A percentile compares a stretch with the other conserved stretches of the same genome.
phyloP scores from a whole-genome alignment of 331 rosid species.

The Acacia concinna region DNA sequence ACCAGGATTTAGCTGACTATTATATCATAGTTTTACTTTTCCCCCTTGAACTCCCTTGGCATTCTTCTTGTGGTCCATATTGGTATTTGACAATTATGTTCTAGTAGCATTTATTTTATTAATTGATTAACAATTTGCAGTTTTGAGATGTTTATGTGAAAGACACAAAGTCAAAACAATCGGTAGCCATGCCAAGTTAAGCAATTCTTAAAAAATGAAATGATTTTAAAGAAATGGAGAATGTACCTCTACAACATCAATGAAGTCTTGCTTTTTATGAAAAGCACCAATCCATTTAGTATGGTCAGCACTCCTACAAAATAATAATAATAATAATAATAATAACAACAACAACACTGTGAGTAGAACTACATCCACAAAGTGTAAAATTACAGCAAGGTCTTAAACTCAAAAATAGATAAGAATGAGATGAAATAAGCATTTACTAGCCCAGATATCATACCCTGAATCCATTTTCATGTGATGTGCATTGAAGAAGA shows the following conservation, averaged over 20 bases:
- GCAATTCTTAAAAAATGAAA: not conserved
- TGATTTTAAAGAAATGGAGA: constrained; percentile 19
- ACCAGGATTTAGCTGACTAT: not conserved
- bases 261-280: constrained; percentile 75
- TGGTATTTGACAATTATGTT: not conserved
- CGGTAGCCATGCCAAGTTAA: not conserved
- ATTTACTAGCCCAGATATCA: not conserved
- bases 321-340: not conserved
- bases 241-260: constrained; percentile 84
- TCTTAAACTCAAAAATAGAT: not conserved
- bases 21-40: not conserved
- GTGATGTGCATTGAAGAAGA: constrained; percentile 96
- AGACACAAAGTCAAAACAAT: not conserved
- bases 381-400: not conserved
- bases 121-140: not conserved
- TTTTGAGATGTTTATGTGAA: not conserved
- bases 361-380: not conserved
- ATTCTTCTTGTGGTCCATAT: not conserved
- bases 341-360: not conserved
- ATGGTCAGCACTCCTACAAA: constrained; percentile 78
- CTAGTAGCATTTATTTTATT: not conserved
- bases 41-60: not conserved
- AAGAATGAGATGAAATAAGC: not conserved
- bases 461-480: constrained; percentile 96
- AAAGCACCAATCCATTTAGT: constrained; percentile 90